Evolutionary conservation across 225 moss, liverwort and hornwort genomes (phyloP).

Genomic region (Neckera pumila): DNA sequence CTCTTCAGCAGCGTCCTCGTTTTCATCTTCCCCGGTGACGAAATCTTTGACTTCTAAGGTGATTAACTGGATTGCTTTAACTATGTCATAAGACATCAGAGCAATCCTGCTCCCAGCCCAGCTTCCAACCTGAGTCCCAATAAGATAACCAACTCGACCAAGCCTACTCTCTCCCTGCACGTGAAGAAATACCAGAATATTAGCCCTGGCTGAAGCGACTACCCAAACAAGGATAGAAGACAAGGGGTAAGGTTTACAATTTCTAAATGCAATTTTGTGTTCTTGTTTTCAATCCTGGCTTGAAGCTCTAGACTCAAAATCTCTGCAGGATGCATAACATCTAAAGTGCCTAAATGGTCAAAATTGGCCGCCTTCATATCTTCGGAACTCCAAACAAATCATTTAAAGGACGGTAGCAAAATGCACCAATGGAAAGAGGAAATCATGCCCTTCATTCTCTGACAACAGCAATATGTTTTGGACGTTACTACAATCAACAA

Average conservation of each 20-base stretch:
- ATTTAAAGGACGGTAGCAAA: background rate
- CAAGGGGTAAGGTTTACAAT: background rate
- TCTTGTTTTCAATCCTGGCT: background rate
- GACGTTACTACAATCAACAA: background rate
- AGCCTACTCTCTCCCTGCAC: slow-evolving; percentile 32
- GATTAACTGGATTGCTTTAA: slow-evolving; percentile 58
- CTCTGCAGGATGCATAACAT: background rate
- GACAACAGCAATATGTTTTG: background rate
- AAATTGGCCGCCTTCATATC: background rate
- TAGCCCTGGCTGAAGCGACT: background rate
- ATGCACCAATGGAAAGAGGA: background rate
- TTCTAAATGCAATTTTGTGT: background rate
- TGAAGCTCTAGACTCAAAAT: background rate
- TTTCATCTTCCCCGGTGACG: slow-evolving; percentile 20
- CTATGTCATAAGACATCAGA: slow-evolving; percentile 75
- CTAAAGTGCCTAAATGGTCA: background rate
- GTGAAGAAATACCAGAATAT: background rate
- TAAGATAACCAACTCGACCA: slow-evolving; percentile 57
- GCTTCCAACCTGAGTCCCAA: slow-evolving; percentile 69
- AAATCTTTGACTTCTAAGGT: slow-evolving; percentile 37
- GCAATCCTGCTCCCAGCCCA: slow-evolving; percentile 85
- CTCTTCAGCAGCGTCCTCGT: background rate
- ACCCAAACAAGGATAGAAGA: background rate
- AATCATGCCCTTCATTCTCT: background rate
- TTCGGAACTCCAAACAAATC: background rate